Percentiles rank a stretch among this genome's conserved stretches.
phyloP scores from a whole-genome alignment of 2,329 filamentous ascomycete genomes.

The Talaromyces albobiverticillius region DNA sequence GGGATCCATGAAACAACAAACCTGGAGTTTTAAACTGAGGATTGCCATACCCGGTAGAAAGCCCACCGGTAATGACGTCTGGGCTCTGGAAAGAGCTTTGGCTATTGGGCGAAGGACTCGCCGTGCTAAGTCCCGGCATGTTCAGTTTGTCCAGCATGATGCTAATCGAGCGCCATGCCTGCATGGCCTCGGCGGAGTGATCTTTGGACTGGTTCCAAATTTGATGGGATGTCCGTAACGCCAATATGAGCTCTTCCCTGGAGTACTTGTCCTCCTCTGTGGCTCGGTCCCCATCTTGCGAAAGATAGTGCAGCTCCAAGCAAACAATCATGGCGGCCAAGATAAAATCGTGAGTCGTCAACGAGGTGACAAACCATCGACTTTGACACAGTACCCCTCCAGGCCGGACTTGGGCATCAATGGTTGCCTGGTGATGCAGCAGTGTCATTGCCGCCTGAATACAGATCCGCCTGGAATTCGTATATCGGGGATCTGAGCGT shows the following conservation, averaged over 20 bases:
- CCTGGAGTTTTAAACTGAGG: background rate
- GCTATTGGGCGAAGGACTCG: background rate
- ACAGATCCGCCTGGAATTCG: slow-evolving; percentile 46
- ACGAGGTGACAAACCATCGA: slow-evolving; percentile 57
- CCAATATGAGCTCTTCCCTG: background rate
- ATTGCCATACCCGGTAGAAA: background rate
- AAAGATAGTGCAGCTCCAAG: slow-evolving; percentile 30
- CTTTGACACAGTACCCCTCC: slow-evolving; percentile 53
- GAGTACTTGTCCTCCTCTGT: background rate
- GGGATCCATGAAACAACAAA: background rate
- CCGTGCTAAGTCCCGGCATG: background rate
- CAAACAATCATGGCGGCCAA: slow-evolving; percentile 62
- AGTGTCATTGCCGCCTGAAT: slow-evolving; percentile 49
- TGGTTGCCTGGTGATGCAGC: slow-evolving; percentile 48
- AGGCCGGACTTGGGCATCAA: slow-evolving; percentile 52
- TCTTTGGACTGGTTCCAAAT: background rate
- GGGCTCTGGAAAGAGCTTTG: background rate
- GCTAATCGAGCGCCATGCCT: background rate
- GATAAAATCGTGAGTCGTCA: slow-evolving; percentile 61
- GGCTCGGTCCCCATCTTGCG: background rate
- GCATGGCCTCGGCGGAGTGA: background rate
- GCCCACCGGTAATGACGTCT: background rate
- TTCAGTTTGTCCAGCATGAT: slow-evolving; percentile 3
- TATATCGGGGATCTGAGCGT: slow-evolving; percentile 34
- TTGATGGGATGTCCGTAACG: background rate